Conservation (phyloP, 768 basidiomycete genomes). For the Serendipita indica region DNA sequence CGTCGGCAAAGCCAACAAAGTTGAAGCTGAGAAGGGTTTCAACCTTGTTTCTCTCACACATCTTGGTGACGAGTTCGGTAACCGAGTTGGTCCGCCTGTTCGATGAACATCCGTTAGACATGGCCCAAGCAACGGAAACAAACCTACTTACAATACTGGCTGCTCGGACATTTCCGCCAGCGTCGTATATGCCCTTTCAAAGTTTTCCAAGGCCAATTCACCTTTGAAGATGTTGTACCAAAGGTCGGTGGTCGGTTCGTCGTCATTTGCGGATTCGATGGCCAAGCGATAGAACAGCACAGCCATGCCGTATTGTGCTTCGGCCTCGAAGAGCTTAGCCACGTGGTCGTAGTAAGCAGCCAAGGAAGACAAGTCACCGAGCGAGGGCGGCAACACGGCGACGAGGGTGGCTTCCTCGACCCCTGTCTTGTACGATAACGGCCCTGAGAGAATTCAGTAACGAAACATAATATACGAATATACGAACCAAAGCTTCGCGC, state of each 20-base stretch:
- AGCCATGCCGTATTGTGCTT: slow-evolving; percentile 41
- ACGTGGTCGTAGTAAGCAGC: slow-evolving; percentile 67
- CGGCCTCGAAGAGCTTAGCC: slow-evolving; percentile 55
- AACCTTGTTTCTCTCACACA: slow-evolving; percentile 82
- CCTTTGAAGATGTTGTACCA: slow-evolving; percentile 72
- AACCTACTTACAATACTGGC: slow-evolving; percentile 52
- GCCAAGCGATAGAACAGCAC: slow-evolving; percentile 67
- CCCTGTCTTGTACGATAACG: background rate
- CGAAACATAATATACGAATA: background rate
- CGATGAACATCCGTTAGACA: slow-evolving; percentile 8
- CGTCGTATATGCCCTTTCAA: slow-evolving; percentile 77
- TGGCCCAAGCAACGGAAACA: slow-evolving; percentile 1
- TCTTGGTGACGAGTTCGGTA: slow-evolving; percentile 68
- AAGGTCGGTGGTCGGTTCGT: slow-evolving; percentile 44
- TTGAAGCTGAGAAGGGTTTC: slow-evolving; percentile 66
- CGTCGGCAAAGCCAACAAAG: slow-evolving; percentile 69
- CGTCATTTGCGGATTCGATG: slow-evolving; percentile 46
- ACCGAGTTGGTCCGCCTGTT: slow-evolving; percentile 69
- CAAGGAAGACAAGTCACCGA: slow-evolving; percentile 38
- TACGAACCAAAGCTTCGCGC: slow-evolving; percentile 59
- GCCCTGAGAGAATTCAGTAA: slow-evolving; percentile 14
- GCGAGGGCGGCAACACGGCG: slow-evolving; percentile 40
- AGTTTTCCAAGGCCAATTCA: slow-evolving; percentile 53
- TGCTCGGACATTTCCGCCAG: slow-evolving; percentile 60
- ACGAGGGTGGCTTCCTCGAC: slow-evolving; percentile 44